Percentiles rank a stretch among this genome's conserved stretches.
Conservation (phyloP, 2,329 filamentous ascomycete genomes). For the Cladosporium sp. region DNA sequence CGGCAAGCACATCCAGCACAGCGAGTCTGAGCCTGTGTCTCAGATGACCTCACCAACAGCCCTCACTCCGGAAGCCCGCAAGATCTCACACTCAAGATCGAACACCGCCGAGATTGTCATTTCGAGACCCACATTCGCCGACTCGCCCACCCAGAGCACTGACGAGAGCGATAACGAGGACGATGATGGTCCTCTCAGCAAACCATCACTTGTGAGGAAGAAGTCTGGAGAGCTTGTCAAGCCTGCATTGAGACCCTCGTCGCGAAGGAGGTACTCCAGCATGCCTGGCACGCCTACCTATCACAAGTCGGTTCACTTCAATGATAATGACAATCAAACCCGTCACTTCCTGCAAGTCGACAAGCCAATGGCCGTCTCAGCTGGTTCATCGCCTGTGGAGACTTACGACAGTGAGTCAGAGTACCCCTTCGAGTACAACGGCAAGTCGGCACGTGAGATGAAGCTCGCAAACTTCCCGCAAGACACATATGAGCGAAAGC, state of each 20-base stretch:
- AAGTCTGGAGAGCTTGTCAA: conserved; percentile 97
- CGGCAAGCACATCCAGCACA: conserved; percentile 16
- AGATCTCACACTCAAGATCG: conserved; percentile 58
- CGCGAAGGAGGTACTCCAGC: conserved; percentile 80
- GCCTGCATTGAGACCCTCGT: conserved; percentile 76
- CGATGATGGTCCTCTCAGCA: conserved; percentile 39
- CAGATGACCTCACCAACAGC: conserved; percentile 34
- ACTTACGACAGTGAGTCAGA: conserved; percentile 81
- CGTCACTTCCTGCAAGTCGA: conserved; percentile 94
- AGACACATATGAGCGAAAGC: conserved; percentile 58
- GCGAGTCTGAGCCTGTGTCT: conserved; percentile 32
- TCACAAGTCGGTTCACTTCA: conserved; percentile 96
- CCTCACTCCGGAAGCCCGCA: conserved; percentile 52
- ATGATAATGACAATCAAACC: conserved; percentile 92
- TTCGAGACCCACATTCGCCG: conserved; percentile 40
- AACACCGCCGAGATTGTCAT: conserved; percentile 50
- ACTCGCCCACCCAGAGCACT: conserved; percentile 41
- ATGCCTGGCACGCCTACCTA: conserved; percentile 97
- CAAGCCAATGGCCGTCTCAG: conserved; percentile 90
- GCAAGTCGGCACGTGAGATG: conserved; percentile 79
- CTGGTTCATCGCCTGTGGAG: conserved; percentile 85
- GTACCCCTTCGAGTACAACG: conserved; percentile 70
- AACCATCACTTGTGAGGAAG: conserved; percentile 93
- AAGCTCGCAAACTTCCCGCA: conserved; percentile 75
- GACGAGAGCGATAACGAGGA: conserved; percentile 53